phyloP scores from a whole-genome alignment of 805 yeast genomes.

The Starmerella vaccinii region DNA sequence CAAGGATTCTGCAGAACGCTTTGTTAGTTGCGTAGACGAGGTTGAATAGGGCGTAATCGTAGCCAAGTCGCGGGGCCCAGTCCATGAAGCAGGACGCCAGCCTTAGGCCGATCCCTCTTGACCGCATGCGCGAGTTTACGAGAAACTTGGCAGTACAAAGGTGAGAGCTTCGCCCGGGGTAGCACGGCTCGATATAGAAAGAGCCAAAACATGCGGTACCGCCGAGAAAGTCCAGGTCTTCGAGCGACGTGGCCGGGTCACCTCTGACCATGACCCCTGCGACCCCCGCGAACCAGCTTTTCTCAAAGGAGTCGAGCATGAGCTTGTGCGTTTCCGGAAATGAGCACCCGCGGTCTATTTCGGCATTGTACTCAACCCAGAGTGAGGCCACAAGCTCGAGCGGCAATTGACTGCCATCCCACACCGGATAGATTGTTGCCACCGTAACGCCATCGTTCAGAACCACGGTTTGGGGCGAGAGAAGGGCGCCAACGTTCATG shows the following conservation, averaged over 20 bases:
- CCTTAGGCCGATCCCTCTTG: constrained; percentile 82
- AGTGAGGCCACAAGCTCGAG: constrained; percentile 67
- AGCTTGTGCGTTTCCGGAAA: constrained; percentile 76
- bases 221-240: constrained; percentile 53
- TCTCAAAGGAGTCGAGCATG: constrained; percentile 63
- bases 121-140: constrained; percentile 87
- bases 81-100: constrained; percentile 72
- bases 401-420: constrained; percentile 58
- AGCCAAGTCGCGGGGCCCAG: constrained; percentile 88
- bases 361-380: constrained; percentile 89
- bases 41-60: constrained; percentile 72
- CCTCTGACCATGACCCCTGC: constrained; percentile 40
- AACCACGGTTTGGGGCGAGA: constrained; percentile 47
- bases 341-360: constrained; percentile 78
- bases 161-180: constrained; percentile 87
- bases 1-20: constrained; percentile 71
- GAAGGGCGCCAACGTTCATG: constrained; percentile 8
- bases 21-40: constrained; percentile 81
- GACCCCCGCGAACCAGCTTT: constrained; percentile 80
- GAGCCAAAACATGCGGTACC: constrained; percentile 87
- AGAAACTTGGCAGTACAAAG: constrained; percentile 83
- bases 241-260: constrained; percentile 16
- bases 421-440: constrained; percentile 84
- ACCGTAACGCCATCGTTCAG: constrained; percentile 82
- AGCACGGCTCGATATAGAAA: constrained; percentile 74